A percentile compares a stretch with the other conserved stretches of the same genome.
phyloP scores from a whole-genome alignment of 345 rosid species.

The Eutrema yunnanense region DNA sequence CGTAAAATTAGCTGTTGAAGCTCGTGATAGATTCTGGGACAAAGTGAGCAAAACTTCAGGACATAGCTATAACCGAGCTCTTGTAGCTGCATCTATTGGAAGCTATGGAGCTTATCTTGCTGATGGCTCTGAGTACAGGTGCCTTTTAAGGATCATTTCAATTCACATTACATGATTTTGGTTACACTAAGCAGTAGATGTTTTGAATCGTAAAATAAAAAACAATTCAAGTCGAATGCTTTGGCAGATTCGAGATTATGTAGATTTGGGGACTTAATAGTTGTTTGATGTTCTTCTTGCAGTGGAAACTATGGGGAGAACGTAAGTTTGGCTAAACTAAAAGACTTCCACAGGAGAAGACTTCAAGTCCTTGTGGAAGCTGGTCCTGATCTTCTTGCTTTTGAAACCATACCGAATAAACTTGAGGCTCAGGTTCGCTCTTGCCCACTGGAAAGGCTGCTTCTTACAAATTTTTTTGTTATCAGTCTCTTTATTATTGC shows the following conservation, averaged over 20 bases:
- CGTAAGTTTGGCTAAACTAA: slow-evolving; percentile 54
- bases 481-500: neutral
- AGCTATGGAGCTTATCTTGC: slow-evolving; percentile 95
- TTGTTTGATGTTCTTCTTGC: neutral
- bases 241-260: neutral
- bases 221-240: neutral
- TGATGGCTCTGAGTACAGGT: slow-evolving; percentile 98
- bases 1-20: slow-evolving; percentile 66
- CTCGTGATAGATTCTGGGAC: slow-evolving; percentile 84
- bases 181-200: neutral
- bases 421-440: slow-evolving; percentile 80
- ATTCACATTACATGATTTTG: neutral
- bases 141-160: neutral
- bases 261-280: neutral
- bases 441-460: neutral
- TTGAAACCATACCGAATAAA: slow-evolving; percentile 89
- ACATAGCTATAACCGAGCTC: slow-evolving; percentile 52
- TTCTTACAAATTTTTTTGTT: neutral
- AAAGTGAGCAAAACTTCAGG: slow-evolving; percentile 34
- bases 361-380: slow-evolving; percentile 78
- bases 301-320: slow-evolving; percentile 71
- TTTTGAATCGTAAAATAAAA: neutral
- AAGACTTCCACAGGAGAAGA: slow-evolving; percentile 82
- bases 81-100: slow-evolving; percentile 91
- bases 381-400: slow-evolving; percentile 84